phyloP scores from a whole-genome alignment of 2,329 filamentous ascomycete species.

The Onygenales sp. region DNA sequence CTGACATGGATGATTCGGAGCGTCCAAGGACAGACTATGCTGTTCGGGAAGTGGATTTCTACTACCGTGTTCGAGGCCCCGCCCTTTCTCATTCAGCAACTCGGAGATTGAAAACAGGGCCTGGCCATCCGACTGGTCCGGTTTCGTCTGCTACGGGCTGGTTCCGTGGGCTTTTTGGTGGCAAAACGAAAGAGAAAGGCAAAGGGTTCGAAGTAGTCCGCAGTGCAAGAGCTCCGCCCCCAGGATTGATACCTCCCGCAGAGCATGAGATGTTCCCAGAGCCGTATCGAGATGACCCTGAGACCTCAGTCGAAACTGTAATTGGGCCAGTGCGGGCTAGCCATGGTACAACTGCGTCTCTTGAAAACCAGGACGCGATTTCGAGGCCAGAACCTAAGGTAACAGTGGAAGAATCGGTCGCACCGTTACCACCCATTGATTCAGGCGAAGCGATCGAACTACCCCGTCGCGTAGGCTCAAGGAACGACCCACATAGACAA shows the following conservation, averaged over 20 bases:
- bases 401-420: constrained; percentile 22
- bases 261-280: constrained; percentile 53
- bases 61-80: constrained; percentile 85
- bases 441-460: constrained; percentile 52
- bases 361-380: constrained; percentile 14
- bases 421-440: constrained; percentile 52
- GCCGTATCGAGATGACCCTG: constrained; percentile 49
- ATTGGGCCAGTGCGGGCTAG: constrained; percentile 12
- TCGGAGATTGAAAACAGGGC: constrained; percentile 82
- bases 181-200: constrained; percentile 84
- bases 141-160: constrained; percentile 84
- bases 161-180: constrained; percentile 69
- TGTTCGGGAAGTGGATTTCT: constrained; percentile 91
- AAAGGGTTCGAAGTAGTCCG: constrained; percentile 97
- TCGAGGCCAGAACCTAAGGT: constrained; percentile 8
- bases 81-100: constrained; percentile 74
- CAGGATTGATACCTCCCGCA: constrained; percentile 48
- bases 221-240: constrained; percentile 75
- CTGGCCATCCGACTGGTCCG: constrained; percentile 85
- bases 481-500: constrained; percentile 40
- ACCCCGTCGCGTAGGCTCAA: constrained; percentile 54
- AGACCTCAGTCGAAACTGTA: constrained; percentile 16
- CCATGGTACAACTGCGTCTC: not conserved
- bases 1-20: constrained; percentile 33
- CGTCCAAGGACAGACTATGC: constrained; percentile 71